Conservation (phyloP, 2,329 filamentous ascomycete genomes). For the Colletotrichum nymphaeae region DNA sequence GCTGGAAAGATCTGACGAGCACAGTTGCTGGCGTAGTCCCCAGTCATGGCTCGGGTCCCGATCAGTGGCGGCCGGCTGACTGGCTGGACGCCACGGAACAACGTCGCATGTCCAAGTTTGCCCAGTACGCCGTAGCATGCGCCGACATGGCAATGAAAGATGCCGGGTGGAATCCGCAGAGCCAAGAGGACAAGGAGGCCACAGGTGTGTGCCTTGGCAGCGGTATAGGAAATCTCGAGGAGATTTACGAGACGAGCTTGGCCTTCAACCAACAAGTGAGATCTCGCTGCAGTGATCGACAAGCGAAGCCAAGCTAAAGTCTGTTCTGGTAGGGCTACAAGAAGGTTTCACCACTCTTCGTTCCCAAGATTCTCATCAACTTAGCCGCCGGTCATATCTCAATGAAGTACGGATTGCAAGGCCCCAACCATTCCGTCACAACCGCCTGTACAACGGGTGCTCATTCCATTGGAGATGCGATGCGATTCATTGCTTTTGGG, state of each 20-base stretch:
- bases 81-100: slow-evolving; percentile 66
- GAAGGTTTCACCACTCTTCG: slow-evolving; percentile 93
- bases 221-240: slow-evolving; percentile 93
- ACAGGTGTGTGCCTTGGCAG: slow-evolving; percentile 95
- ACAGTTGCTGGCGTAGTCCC: slow-evolving; percentile 89
- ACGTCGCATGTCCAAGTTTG: slow-evolving; percentile 89
- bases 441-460: slow-evolving; percentile 97
- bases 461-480: slow-evolving; percentile 93
- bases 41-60: slow-evolving; percentile 47
- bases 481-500: slow-evolving; percentile 89
- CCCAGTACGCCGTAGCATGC: slow-evolving; percentile 91
- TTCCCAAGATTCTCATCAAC: slow-evolving; percentile 93
- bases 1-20: slow-evolving; percentile 81
- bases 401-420: slow-evolving; percentile 89
- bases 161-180: slow-evolving; percentile 77
- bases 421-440: slow-evolving; percentile 91
- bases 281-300: slow-evolving; percentile 33
- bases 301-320: slow-evolving; percentile 31
- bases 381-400: slow-evolving; percentile 94
- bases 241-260: slow-evolving; percentile 86
- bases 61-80: slow-evolving; percentile 62
- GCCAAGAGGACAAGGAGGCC: slow-evolving; percentile 72
- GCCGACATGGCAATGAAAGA: slow-evolving; percentile 87
- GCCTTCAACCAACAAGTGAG: slow-evolving; percentile 79
- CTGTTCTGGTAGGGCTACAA: slow-evolving; percentile 77